Evolutionary conservation across 495 filamentous ascomycete species (phyloP), one percentile per base, ranked within the genome.

Genomic region (Hyphodiscus hymeniophilus): DNA sequence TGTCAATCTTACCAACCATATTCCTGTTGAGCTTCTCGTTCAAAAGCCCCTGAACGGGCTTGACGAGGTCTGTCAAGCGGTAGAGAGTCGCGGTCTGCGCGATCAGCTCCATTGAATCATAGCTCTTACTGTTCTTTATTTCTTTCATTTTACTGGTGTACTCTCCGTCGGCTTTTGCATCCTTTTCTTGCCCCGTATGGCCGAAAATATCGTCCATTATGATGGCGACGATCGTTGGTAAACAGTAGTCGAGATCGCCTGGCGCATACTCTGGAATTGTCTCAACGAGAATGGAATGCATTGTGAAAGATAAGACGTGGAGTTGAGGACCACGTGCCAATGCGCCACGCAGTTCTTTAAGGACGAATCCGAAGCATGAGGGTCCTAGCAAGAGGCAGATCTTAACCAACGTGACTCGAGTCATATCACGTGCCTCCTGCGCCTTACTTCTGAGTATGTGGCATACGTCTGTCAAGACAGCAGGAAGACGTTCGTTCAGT

Each of bases 201-300:
- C 92, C 92, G 61, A 99, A 99, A 11, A 89, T 94, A 60, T 97
- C 94, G 55, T 99, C 92, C 87, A 97, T 94, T 42, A 96, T 83
- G 34, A 99, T 76, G 3, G 79, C 71, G 35, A 88, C 77, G 33
- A 97, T 79, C 15, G 87, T 73, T 3, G 69, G 63, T 26, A 96
- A 66, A 61, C 90, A 97, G 57, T 95, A 90, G 55, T 99, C 89
- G 34, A 97, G 66, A 50, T 87, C 87, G 15, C 92, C 92, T 10
- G 87, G 82, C 26, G 77, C 69, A 60, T 88, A 88, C 1, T 75
- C 67, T n/a, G 85, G 80, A 13, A 81, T 82, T 13, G 79, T 79
- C 6, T 75, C 70, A 8, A 95, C 78, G 13, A 99, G 70, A 40
- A 99, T 86, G 1, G 88, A 90, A 63, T 99, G 92, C 53, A 97